Evolutionary conservation across 2,329 filamentous ascomycete species (phyloP).

Genomic region (Lecanicillium sp.): DNA sequence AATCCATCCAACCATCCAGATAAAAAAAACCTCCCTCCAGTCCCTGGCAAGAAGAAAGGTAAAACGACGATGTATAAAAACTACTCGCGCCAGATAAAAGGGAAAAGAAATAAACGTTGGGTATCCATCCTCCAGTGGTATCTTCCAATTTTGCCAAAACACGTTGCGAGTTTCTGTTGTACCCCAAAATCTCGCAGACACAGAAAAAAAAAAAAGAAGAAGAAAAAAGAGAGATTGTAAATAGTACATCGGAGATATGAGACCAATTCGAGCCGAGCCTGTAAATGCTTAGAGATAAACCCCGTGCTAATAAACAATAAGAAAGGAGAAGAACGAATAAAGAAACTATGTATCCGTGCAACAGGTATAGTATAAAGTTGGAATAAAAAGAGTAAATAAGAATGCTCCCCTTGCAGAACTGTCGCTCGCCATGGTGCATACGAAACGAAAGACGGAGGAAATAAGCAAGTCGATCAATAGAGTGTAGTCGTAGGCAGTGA

Average conservation of each 20-base stretch:
- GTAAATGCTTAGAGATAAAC: background rate
- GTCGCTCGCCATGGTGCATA: conserved; percentile 4
- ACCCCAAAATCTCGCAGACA: background rate
- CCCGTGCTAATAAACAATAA: background rate
- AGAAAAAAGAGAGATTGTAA: background rate
- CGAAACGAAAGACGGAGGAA: background rate
- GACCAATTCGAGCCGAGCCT: conserved; percentile 2
- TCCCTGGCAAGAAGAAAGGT: too few relatives aligned
- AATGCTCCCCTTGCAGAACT: conserved; percentile 10
- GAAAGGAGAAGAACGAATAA: background rate
- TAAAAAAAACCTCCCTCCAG: too few relatives aligned
- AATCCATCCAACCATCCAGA: too few relatives aligned
- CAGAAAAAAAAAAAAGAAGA: background rate
- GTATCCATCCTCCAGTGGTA: conserved; percentile 11
- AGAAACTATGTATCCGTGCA: background rate
- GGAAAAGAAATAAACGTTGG: conserved; percentile 3
- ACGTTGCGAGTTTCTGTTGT: too few relatives aligned
- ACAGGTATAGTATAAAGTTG: background rate
- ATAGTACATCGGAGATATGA: conserved; percentile 6
- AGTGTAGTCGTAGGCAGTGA: background rate
- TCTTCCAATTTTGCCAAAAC: too few relatives aligned
- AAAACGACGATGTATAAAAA: too few relatives aligned
- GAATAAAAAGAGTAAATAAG: background rate
- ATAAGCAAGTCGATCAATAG: background rate
- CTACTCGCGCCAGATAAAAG: background rate